phyloP scores from a whole-genome alignment of 2,329 filamentous ascomycete species.

The Zasmidium angulare region DNA sequence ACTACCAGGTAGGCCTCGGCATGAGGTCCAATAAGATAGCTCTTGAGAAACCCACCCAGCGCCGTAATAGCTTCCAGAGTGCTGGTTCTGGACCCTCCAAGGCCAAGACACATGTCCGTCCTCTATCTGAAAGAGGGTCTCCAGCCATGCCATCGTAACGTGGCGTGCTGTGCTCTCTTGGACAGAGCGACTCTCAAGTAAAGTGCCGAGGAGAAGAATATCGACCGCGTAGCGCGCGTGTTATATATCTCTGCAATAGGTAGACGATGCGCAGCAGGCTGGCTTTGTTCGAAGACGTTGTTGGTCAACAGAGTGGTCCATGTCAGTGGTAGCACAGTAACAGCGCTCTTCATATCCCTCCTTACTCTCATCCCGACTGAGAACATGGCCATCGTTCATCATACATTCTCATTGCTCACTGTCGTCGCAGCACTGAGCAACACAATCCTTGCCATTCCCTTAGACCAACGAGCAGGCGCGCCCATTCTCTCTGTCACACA shows the following conservation, averaged over 20 bases:
- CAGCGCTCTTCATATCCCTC: not conserved
- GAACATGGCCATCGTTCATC: not conserved
- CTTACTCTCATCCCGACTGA: not conserved
- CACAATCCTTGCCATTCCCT: not conserved
- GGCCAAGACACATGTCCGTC: not conserved
- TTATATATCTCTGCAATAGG: not conserved
- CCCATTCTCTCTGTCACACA: slow-evolving; percentile 9
- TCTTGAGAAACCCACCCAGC: not conserved
- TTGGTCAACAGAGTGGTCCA: not conserved
- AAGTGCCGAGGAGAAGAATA: not conserved
- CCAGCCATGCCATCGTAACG: not conserved
- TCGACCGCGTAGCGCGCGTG: not conserved
- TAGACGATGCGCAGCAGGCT: not conserved
- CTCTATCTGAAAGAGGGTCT: not conserved
- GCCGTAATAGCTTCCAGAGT: not conserved
- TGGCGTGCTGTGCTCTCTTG: not conserved
- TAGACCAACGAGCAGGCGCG: not conserved
- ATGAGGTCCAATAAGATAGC: not conserved
- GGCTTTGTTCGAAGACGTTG: not conserved
- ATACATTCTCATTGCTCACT: not conserved
- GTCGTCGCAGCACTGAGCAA: not conserved
- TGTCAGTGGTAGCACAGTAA: too few species aligned
- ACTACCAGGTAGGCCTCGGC: not conserved
- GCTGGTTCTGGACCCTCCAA: not conserved
- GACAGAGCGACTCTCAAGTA: not conserved